Conservation (phyloP, 2,329 filamentous ascomycete species). For the Diaporthe longicolla region DNA sequence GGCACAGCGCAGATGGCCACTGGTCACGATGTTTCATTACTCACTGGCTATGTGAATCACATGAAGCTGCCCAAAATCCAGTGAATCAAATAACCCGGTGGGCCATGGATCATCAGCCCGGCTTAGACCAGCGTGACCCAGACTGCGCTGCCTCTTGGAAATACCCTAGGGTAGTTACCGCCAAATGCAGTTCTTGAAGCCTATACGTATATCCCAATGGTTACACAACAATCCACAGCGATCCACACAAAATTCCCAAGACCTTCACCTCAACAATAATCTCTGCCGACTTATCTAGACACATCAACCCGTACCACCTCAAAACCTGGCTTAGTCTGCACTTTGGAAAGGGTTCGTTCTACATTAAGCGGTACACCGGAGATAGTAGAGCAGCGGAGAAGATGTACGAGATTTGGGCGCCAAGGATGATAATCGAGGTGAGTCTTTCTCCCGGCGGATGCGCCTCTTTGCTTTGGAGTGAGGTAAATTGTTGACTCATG, state of each 20-base stretch:
- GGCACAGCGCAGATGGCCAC: neutral
- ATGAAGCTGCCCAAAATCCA: neutral
- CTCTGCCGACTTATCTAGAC: neutral
- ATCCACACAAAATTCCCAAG: neutral
- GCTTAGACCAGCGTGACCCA: neutral
- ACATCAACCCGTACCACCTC: constrained; percentile 15
- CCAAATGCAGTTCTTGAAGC: neutral
- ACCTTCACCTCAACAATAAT: neutral
- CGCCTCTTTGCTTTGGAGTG: neutral
- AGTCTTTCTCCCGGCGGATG: neutral
- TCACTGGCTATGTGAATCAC: neutral
- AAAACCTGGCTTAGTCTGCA: constrained; percentile 21
- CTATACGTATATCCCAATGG: too few relatives aligned
- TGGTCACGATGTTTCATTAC: neutral
- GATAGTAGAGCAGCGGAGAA: neutral
- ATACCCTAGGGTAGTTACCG: too few relatives aligned
- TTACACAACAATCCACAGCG: neutral
- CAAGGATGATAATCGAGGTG: neutral
- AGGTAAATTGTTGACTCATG: neutral
- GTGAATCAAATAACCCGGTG: too few relatives aligned
- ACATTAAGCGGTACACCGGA: neutral
- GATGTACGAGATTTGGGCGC: constrained; percentile 10
- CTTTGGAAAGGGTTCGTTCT: constrained; percentile 4
- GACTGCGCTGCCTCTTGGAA: neutral
- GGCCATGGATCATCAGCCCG: neutral